phyloP scores from a whole-genome alignment of 305 asterid species.

The Lippia alba region DNA sequence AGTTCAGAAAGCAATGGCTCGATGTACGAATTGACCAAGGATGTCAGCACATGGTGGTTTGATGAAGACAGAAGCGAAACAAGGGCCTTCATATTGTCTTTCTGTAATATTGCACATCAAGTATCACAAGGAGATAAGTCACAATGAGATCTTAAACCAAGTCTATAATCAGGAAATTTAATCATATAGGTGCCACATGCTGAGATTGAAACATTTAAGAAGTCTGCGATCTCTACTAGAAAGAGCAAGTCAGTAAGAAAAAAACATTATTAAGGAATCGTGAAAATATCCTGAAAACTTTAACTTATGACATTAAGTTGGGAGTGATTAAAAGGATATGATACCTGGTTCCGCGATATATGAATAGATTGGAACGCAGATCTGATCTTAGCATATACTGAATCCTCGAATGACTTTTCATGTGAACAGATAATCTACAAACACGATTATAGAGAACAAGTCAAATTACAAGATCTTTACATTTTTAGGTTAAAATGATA shows the following conservation, averaged over 20 bases:
- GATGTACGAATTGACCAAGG: slow-evolving; percentile 62
- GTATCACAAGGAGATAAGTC: slow-evolving; percentile 11
- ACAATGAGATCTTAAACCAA: slow-evolving; percentile 8
- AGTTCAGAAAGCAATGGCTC: slow-evolving; percentile 71
- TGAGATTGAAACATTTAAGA: background rate
- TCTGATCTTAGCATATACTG: slow-evolving; percentile 56
- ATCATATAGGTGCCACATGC: slow-evolving; percentile 17
- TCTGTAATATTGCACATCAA: slow-evolving; percentile 44
- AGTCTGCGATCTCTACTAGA: slow-evolving; percentile 11
- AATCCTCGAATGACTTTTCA: slow-evolving; percentile 66
- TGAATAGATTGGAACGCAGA: slow-evolving; percentile 46
- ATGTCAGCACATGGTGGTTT: slow-evolving; percentile 55
- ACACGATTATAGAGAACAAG: slow-evolving; percentile 25
- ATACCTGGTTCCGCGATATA: slow-evolving; percentile 47
- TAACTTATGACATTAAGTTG: slow-evolving; percentile 23
- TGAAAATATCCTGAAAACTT: background rate
- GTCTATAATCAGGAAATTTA: slow-evolving; percentile 22
- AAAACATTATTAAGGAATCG: slow-evolving; percentile 7
- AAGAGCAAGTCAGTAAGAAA: background rate
- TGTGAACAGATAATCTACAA: slow-evolving; percentile 74
- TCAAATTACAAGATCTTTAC: slow-evolving; percentile 14
- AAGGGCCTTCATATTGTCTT: slow-evolving; percentile 45
- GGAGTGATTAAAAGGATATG: slow-evolving; percentile 29
- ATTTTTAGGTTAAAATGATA: slow-evolving; percentile 24
- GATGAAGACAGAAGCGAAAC: slow-evolving; percentile 74